Conservation (phyloP, 345 rosid species). For the Citrus medica region DNA sequence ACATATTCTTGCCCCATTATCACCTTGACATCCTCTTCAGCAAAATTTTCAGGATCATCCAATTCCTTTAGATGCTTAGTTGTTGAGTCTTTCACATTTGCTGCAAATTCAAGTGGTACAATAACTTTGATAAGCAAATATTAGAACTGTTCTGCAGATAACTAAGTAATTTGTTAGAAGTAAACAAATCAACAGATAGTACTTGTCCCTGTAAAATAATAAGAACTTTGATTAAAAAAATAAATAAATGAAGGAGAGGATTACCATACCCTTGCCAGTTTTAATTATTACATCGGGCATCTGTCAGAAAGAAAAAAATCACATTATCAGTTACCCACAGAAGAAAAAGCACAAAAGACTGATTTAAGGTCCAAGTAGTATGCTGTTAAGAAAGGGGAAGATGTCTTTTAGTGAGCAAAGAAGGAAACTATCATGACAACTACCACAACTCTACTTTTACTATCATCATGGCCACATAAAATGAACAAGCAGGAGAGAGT, state of each 20-base stretch:
- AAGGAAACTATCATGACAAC: not conserved
- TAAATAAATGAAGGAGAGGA: not conserved
- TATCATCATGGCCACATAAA: not conserved
- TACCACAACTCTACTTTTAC: no score
- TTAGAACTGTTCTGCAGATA: constrained; percentile 8
- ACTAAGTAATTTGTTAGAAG: not conserved
- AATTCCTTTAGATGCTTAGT: constrained; percentile 45
- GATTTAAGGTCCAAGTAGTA: not conserved
- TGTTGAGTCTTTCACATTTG: constrained; percentile 41
- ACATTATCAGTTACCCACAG: not conserved
- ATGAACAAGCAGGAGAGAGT: not conserved
- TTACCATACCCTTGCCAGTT: constrained; percentile 54
- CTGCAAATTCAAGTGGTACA: constrained; percentile 30
- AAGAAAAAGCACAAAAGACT: not conserved
- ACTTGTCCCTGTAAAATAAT: not conserved
- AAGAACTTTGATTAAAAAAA: not conserved
- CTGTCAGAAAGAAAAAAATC: constrained; percentile 33
- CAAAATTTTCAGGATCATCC: constrained; percentile 49
- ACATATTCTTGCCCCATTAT: constrained; percentile 73
- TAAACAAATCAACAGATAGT: not conserved
- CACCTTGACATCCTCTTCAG: constrained; percentile 44
- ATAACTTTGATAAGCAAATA: constrained; percentile 14
- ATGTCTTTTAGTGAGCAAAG: not conserved
- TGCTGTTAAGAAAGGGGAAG: not conserved
- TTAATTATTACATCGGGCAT: constrained; percentile 59